Conservation (phyloP, 768 basidiomycete species). For the Calocera cornea region DNA sequence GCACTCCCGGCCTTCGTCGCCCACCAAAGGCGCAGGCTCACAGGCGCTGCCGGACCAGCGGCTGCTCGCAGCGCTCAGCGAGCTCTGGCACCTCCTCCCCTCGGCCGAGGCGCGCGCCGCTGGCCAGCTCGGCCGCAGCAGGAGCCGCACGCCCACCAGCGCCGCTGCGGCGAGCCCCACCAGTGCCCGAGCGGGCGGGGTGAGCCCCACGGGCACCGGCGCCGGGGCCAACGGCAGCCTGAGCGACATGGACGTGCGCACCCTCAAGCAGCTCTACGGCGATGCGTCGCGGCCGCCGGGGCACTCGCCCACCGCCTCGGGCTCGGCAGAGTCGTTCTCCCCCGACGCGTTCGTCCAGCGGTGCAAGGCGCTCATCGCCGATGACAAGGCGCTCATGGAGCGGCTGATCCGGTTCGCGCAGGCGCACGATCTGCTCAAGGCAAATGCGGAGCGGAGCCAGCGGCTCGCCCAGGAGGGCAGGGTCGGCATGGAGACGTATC, state of each 20-base stretch:
- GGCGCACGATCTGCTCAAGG: conserved; percentile 81
- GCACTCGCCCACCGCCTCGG: conserved; percentile 15
- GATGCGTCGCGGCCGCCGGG: conserved; percentile 17
- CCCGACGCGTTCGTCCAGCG: conserved; percentile 64
- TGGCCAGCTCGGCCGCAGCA: conserved; percentile 11
- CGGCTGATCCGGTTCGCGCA: conserved; percentile 72
- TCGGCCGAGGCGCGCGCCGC: conserved; percentile 65
- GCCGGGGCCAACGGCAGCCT: conserved; percentile 22
- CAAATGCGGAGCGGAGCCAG: conserved; percentile 82
- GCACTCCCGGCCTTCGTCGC: conserved; percentile 1
- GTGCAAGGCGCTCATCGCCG: conserved; percentile 66
- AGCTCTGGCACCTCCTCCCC: conserved; percentile 71
- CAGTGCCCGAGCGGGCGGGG: neutral
- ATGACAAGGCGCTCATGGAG: conserved; percentile 74
- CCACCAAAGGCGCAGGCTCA: neutral
- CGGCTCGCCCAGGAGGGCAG: conserved; percentile 77
- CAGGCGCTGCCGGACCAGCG: conserved; percentile 32
- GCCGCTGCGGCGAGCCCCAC: conserved; percentile 1
- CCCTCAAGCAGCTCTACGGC: conserved; percentile 71
- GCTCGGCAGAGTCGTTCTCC: conserved; percentile 37
- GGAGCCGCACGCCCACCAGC: neutral
- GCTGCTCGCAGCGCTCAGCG: conserved; percentile 48
- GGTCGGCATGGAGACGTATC: conserved; percentile 70
- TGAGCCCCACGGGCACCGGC: neutral
- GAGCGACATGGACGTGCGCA: conserved; percentile 73